These are phyloP conservation scores for Alloascoidea africana DNA, from an alignment of 805 yeast species.

Conservation along the genomic window DNA sequence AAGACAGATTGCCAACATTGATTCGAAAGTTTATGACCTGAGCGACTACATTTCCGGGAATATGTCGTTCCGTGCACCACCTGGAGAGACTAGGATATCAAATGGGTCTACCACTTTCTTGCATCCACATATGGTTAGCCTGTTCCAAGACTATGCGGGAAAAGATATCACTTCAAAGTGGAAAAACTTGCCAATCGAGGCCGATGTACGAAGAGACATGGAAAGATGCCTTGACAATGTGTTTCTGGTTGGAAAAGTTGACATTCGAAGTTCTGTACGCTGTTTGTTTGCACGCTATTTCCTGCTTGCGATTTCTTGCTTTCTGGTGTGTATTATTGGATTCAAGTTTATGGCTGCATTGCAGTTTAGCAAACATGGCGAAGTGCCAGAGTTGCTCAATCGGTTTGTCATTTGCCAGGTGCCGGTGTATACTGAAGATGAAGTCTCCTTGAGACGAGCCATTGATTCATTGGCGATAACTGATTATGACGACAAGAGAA, in stretches of 20 bases:
- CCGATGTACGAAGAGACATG: constrained; percentile 12
- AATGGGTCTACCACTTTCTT: constrained; percentile 16
- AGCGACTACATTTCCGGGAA: constrained; percentile 21
- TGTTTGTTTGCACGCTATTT: constrained; percentile 27
- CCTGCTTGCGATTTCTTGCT: constrained; percentile 21
- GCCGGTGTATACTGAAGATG: constrained; percentile 50
- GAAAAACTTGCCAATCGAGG: constrained; percentile 12
- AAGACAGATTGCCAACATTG: constrained; percentile 15
- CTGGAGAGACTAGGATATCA: constrained; percentile 11
- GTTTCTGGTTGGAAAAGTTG: constrained; percentile 24
- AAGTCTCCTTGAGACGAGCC: constrained; percentile 35
- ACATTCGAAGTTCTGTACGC: constrained; percentile 20
- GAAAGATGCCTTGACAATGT: constrained; percentile 21
- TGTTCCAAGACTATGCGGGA: constrained; percentile 20
- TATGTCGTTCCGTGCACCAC: constrained; percentile 15
- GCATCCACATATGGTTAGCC: constrained; percentile 13
- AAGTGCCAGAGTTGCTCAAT: constrained; percentile 22
- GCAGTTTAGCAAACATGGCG: constrained; percentile 19
- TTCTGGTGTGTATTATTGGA: constrained; percentile 20
- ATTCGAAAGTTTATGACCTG: constrained; percentile 22
- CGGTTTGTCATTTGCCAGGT: constrained; percentile 27
- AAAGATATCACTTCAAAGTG: constrained; percentile 18
- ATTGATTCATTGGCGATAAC: constrained; percentile 88
- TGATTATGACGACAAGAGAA: constrained; percentile 91
- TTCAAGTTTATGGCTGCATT: constrained; percentile 25